phyloP scores from a whole-genome alignment of 495 filamentous ascomycete genomes.

The Bryoglossum gracile region DNA sequence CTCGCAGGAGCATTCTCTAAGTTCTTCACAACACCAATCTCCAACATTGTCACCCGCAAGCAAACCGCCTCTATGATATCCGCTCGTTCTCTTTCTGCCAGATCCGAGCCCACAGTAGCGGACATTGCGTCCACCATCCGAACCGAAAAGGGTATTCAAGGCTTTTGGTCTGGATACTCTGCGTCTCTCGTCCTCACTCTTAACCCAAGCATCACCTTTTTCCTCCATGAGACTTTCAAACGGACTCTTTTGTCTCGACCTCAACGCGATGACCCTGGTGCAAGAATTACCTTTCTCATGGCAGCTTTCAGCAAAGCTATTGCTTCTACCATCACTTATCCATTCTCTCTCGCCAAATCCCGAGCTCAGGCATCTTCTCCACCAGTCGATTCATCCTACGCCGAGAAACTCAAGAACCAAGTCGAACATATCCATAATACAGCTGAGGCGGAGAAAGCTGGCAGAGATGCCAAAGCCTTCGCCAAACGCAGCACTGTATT shows the following conservation, averaged over 20 bases:
- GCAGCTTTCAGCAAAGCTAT: constrained; percentile 76
- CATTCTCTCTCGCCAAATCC: constrained; percentile 75
- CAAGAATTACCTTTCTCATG: constrained; percentile 48
- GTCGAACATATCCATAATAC: constrained; percentile 12
- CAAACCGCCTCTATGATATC: constrained; percentile 56
- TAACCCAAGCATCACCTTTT: constrained; percentile 82
- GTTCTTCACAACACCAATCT: constrained; percentile 71
- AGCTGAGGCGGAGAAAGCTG: constrained; percentile 16
- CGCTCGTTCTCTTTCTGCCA: constrained; percentile 2
- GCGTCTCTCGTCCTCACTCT: constrained; percentile 73
- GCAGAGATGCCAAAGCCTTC: constrained; percentile 12
- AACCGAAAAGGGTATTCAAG: constrained; percentile 62
- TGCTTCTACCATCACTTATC: constrained; percentile 77
- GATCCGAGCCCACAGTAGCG: constrained; percentile 34
- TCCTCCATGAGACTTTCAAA: constrained; percentile 67
- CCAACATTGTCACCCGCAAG: constrained; percentile 76
- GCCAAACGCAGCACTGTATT: constrained; percentile 48
- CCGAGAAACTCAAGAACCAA: constrained; percentile 5
- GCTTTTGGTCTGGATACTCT: constrained; percentile 90
- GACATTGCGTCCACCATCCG: constrained; percentile 59
- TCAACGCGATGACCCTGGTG: constrained; percentile 44
- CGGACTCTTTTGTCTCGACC: constrained; percentile 45
- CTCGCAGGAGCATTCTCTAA: constrained; percentile 72
- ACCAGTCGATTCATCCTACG: constrained; percentile 15
- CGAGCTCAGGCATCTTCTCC: constrained; percentile 52